Conservation (phyloP, 208 protist species). For the Naegleria lovaniensis region DNA sequence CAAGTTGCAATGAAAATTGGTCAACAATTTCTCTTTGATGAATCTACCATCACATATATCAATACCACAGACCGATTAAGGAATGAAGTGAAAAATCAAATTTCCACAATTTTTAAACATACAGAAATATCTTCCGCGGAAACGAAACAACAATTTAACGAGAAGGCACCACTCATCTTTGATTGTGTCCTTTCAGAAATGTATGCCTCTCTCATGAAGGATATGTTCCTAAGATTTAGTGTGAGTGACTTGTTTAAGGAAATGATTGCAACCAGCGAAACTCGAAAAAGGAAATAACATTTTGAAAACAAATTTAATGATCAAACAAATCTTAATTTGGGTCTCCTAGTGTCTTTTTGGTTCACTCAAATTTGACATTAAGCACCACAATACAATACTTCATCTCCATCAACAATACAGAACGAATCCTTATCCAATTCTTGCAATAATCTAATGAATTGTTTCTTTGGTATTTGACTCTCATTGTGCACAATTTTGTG, state of each 20-base stretch:
- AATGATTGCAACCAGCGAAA: neutral
- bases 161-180: neutral
- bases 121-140: too few species aligned
- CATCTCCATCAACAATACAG: neutral
- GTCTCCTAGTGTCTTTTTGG: too few species aligned
- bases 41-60: neutral
- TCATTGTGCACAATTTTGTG: neutral
- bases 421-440: neutral
- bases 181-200: neutral
- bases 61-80: neutral
- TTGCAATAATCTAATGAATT: neutral
- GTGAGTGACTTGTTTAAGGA: neutral
- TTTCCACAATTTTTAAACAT: neutral
- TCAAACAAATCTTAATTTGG: too few species aligned
- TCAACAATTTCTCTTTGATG: neutral
- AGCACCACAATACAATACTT: neutral
- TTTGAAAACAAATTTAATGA: too few species aligned
- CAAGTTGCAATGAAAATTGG: neutral
- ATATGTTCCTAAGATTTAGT: neutral
- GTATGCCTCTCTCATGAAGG: neutral
- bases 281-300: too few species aligned
- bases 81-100: neutral
- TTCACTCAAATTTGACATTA: too few species aligned
- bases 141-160: neutral
- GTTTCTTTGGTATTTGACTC: neutral